Base-by-base conservation (phyloP, 1,284 basidiomycete species). In the Ceratobasidium papillatum region DNA sequence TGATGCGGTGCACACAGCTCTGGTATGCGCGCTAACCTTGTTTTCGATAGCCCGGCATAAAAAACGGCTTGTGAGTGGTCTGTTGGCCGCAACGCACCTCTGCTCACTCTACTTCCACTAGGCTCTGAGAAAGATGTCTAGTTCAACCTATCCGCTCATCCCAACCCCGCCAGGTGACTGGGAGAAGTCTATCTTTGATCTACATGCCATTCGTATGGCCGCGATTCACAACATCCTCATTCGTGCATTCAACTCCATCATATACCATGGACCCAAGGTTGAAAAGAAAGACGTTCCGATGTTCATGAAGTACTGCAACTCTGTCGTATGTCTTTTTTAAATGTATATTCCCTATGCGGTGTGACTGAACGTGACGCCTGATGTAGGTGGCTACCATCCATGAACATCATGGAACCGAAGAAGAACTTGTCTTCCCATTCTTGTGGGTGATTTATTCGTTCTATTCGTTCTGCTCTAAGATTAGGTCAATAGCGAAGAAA, bases 161-260 rank as follows among this genome's bases (percentile, higher is more conserved):
- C 68, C 54, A 3, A 72, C 68, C 8, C 68, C 68, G 8, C 14
- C 56, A 1, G 68, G 68, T 7, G 68, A 72, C 56, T 72, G 54
- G 68, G 8, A 49, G 34, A 61, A 72, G 7, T 54, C 27, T 32
- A 1, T 72, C 0, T 51, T 61, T 30, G 68, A 72, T 2, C 12
- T 72, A 32, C 68, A 72, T 17, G 54, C 68, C 0, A 72, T 72
- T n/a, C 54, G 68, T 17, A 72, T 72, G 68, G 54, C 68, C 3
- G 32, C 54, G 19, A 0, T 72, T 4, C 68, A 72, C 30, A 72
- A 72, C 27, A 59, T 72, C 14, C 17, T 61, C 2, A 72, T 72
- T 30, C 68, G 68, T 5, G 30, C 68, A 14, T 72, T 72, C 32
- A 72, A 72, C 45, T 56, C 68, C 3, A 72, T 72, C 30, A 72